These are phyloP conservation scores for Auricularia cornea DNA, from an alignment of 768 basidiomycete species.

Conservation along the genomic window DNA sequence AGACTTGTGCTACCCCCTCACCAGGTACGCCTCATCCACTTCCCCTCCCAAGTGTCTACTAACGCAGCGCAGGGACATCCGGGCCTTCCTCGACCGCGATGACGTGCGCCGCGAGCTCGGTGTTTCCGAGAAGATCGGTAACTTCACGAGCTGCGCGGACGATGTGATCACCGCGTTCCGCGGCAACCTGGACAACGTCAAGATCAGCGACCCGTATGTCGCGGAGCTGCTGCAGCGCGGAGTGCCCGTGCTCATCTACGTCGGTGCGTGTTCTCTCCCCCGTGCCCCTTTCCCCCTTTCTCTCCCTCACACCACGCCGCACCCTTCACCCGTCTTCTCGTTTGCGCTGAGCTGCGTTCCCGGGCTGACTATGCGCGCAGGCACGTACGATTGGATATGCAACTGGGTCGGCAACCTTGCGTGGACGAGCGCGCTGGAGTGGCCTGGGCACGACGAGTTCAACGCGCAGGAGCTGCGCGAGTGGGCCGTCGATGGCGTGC, in stretches of 20 bases:
- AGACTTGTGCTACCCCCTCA: slow-evolving; percentile 52
- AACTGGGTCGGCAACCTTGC: slow-evolving; percentile 41
- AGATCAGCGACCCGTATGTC: slow-evolving; percentile 27
- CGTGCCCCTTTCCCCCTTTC: too few relatives aligned
- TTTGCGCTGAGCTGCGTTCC: too few relatives aligned
- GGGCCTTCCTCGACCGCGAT: slow-evolving; percentile 52
- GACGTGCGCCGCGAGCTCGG: slow-evolving; percentile 49
- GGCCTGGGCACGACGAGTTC: slow-evolving; percentile 52
- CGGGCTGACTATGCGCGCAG: neutral
- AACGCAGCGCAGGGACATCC: slow-evolving; percentile 40
- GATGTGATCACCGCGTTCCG: slow-evolving; percentile 43
- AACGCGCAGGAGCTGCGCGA: slow-evolving; percentile 14
- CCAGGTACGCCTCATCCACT: slow-evolving; percentile 21
- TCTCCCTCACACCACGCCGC: too few relatives aligned
- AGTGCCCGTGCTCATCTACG: slow-evolving; percentile 24
- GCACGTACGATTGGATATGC: slow-evolving; percentile 18
- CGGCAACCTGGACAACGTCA: slow-evolving; percentile 32
- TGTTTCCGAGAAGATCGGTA: slow-evolving; percentile 42
- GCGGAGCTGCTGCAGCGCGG: slow-evolving; percentile 29
- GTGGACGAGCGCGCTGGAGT: slow-evolving; percentile 67
- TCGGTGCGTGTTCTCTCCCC: slow-evolving; percentile 9
- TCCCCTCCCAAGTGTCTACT: slow-evolving; percentile 1
- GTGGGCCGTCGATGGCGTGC: slow-evolving; percentile 27
- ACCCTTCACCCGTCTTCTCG: too few relatives aligned
- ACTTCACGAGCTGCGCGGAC: slow-evolving; percentile 33